Percentiles rank a stretch among this genome's conserved stretches.
Conservation (phyloP, 2,329 filamentous ascomycete species). For the Beauveria brongniartii region DNA sequence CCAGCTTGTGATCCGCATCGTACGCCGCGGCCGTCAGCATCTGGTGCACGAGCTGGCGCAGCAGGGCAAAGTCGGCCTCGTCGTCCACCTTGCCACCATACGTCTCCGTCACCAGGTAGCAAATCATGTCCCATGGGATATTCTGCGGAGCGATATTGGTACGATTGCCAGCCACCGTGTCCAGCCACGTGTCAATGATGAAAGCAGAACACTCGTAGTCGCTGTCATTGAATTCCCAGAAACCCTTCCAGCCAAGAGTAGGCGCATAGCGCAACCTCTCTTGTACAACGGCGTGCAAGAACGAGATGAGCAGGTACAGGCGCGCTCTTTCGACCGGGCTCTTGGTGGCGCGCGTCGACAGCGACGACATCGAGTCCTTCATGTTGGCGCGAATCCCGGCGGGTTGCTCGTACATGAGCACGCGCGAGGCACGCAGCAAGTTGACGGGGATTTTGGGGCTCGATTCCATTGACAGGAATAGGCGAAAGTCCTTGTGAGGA, state of each 20-base stretch:
- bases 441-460: slow-evolving; percentile 97
- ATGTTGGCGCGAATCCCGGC: slow-evolving; percentile 95
- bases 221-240: slow-evolving; percentile 99
- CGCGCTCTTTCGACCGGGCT: slow-evolving; percentile 84
- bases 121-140: slow-evolving; percentile 94
- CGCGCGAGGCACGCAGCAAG: slow-evolving; percentile 81
- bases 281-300: slow-evolving; percentile 92
- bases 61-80: slow-evolving; percentile 68
- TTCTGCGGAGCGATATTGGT: slow-evolving; percentile 91
- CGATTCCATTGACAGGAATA: slow-evolving; percentile 97
- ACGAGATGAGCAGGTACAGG: slow-evolving; percentile 83
- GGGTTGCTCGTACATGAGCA: slow-evolving; percentile 97
- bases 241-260: slow-evolving; percentile 91
- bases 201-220: slow-evolving; percentile 97
- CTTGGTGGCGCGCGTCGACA: slow-evolving; percentile 68
- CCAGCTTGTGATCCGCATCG: slow-evolving; percentile 84
- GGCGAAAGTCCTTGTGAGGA: slow-evolving; percentile 82
- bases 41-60: slow-evolving; percentile 64
- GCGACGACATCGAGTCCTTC: slow-evolving; percentile 87
- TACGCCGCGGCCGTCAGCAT: slow-evolving; percentile 85
- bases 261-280: slow-evolving; percentile 92
- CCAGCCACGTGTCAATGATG: slow-evolving; percentile 93
- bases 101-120: slow-evolving; percentile 82
- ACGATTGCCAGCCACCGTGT: slow-evolving; percentile 70
- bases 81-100: slow-evolving; percentile 98